phyloP scores from a whole-genome alignment of 2,329 filamentous ascomycete genomes.

The Colletotrichum limetticola region DNA sequence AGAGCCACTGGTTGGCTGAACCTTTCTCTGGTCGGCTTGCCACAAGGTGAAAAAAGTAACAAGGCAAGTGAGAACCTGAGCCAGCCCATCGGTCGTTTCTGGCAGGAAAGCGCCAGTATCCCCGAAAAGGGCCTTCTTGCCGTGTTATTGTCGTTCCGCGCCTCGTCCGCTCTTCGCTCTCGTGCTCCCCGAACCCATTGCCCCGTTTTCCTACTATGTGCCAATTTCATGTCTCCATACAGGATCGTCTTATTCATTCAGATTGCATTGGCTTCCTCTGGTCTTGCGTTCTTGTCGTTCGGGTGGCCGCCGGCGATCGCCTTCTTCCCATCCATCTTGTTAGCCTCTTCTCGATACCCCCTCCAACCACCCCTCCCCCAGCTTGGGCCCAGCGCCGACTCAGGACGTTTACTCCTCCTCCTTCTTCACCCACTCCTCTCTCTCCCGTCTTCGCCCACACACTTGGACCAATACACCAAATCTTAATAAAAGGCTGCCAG shows the following conservation, averaged over 20 bases:
- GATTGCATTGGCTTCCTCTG: constrained; percentile 20
- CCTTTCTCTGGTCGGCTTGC: neutral
- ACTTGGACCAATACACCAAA: constrained; percentile 15
- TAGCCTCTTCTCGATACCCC: neutral
- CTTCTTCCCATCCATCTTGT: neutral
- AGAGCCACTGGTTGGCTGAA: neutral
- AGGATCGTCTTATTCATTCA: constrained; percentile 26
- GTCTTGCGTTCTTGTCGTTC: constrained; percentile 3
- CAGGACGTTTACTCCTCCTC: constrained; percentile 27
- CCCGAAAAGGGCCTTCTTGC: constrained; percentile 14
- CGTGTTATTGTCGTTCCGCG: constrained; percentile 6
- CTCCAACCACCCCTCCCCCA: constrained; percentile 22
- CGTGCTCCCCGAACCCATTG: constrained; percentile 7
- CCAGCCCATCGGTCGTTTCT: neutral
- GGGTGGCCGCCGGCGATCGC: constrained; percentile 21
- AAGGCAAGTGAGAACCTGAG: neutral
- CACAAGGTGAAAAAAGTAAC: neutral
- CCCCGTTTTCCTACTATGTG: constrained; percentile 1
- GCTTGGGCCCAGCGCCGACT: constrained; percentile 31
- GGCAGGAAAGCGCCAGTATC: neutral
- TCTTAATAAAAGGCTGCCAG: constrained; percentile 33
- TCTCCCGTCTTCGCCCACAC: constrained; percentile 15
- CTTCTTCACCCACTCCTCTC: constrained; percentile 15
- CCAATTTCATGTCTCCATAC: constrained; percentile 15
- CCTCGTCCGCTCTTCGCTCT: neutral